Evolutionary conservation across 192 early-diverging fungal species (phyloP).

Genomic region (Cetraspora pellucida): DNA sequence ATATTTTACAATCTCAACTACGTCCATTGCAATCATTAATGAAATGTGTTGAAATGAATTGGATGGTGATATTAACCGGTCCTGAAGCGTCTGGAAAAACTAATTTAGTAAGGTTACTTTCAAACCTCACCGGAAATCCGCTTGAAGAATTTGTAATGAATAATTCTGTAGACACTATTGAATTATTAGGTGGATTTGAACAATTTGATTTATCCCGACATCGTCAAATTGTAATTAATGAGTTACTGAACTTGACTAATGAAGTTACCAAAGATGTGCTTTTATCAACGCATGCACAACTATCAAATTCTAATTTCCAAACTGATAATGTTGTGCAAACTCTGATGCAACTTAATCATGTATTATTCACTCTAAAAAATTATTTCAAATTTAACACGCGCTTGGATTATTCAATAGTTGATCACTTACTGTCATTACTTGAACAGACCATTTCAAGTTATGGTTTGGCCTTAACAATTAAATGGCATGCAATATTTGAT

Average conservation of each 20-base stretch:
- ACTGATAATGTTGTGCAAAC: conserved; percentile 26
- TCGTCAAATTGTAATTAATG: conserved; percentile 52
- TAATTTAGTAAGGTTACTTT: conserved; percentile 79
- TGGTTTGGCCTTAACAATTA: conserved; percentile 15
- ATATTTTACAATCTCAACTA: conserved; percentile 68
- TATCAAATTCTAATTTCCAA: neutral
- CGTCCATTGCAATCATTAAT: conserved; percentile 74
- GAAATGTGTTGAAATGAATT: conserved; percentile 85
- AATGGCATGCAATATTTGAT: conserved; percentile 23
- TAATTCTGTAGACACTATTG: conserved; percentile 89
- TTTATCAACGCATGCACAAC: conserved; percentile 5
- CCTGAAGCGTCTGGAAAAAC: conserved; percentile 87
- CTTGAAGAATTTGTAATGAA: conserved; percentile 97
- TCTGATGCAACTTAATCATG: conserved; percentile 40
- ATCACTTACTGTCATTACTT: neutral
- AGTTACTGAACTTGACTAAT: conserved; percentile 49
- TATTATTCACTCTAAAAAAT: conserved; percentile 42
- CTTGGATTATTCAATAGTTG: conserved; percentile 10
- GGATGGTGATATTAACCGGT: conserved; percentile 92
- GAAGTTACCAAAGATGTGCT: conserved; percentile 49
- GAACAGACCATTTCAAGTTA: conserved; percentile 21
- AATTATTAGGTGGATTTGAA: conserved; percentile 96
- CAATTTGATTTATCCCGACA: conserved; percentile 87
- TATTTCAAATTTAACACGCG: conserved; percentile 34
- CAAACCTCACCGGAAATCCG: conserved; percentile 76